Evolutionary conservation across 306 rosid genomes (phyloP).

Genomic region (Hylodesmum podocarpum): DNA sequence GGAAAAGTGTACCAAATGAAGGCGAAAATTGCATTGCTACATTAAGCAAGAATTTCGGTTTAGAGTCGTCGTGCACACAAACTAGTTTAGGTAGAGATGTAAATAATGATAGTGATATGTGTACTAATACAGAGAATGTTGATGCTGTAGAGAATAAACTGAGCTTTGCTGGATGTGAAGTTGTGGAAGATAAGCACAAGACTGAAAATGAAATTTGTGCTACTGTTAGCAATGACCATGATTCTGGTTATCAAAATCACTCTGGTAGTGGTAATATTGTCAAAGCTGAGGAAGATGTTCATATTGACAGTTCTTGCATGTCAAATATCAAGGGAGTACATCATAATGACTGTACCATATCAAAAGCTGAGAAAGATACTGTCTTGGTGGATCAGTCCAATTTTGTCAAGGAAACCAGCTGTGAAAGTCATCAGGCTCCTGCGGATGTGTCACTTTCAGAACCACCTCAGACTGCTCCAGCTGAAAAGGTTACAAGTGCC

Average conservation of each 20-base stretch:
- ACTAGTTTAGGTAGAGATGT: slow-evolving; percentile 68
- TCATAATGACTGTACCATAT: slow-evolving; percentile 26
- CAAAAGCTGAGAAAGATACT: slow-evolving; percentile 41
- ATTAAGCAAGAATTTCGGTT: slow-evolving; percentile 50
- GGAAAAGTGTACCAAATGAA: slow-evolving; percentile 45
- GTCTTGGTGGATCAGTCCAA: slow-evolving; percentile 33
- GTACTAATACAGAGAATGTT: slow-evolving; percentile 43
- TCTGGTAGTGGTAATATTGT: slow-evolving; percentile 31
- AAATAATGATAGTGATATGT: slow-evolving; percentile 62
- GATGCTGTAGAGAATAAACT: slow-evolving; percentile 46
- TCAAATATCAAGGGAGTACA: slow-evolving; percentile 38
- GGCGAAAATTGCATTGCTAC: slow-evolving; percentile 53
- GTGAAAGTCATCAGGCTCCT: slow-evolving; percentile 33
- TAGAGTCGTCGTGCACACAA: slow-evolving; percentile 59
- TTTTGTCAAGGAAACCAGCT: slow-evolving; percentile 36
- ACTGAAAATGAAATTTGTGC: slow-evolving; percentile 32
- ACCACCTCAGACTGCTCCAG: slow-evolving; percentile 33
- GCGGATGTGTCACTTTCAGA: slow-evolving; percentile 35
- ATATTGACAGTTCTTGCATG: slow-evolving; percentile 33
- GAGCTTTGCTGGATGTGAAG: slow-evolving; percentile 35
- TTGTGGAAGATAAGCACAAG: slow-evolving; percentile 40
- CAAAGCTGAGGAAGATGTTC: slow-evolving; percentile 46
- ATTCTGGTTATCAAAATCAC: slow-evolving; percentile 46
- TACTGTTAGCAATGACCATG: slow-evolving; percentile 31
- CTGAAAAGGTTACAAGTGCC: slow-evolving; percentile 37